Conservation (phyloP, 2,329 filamentous ascomycete species). For the Anisogramma anomala region DNA sequence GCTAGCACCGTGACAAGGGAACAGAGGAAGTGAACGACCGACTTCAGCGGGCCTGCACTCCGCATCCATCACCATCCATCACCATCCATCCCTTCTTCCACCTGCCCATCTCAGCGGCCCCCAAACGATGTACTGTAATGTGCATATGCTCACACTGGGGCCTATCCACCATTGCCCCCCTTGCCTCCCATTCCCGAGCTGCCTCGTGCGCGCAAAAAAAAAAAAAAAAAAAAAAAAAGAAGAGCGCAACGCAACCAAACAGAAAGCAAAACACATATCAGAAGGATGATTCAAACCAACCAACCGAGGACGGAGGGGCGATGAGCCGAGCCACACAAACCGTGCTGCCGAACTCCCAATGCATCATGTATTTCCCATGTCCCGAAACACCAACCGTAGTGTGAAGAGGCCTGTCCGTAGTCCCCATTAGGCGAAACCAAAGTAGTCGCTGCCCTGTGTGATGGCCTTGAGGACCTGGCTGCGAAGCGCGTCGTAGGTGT, state of each 20-base stretch:
- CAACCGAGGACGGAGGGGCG: not conserved
- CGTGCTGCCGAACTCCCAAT: conserved; percentile 6
- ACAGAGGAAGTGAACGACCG: not conserved
- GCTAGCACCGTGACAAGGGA: too few species aligned
- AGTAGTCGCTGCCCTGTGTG: conserved; percentile 94
- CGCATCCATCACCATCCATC: conserved; percentile 8
- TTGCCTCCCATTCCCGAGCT: not conserved
- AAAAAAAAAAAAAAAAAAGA: not conserved
- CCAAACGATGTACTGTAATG: not conserved
- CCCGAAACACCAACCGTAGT: conserved; percentile 10
- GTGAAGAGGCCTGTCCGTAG: not conserved
- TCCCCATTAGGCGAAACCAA: conserved; percentile 72
- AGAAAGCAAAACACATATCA: too few species aligned
- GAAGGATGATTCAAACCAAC: too few species aligned
- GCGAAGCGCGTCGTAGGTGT: conserved; percentile 83
- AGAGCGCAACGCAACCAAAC: not conserved
- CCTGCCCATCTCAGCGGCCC: too few species aligned
- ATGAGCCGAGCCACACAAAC: conserved; percentile 2
- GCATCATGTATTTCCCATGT: conserved; percentile 7
- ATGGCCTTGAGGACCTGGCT: conserved; percentile 88
- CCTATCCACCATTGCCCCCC: too few species aligned
- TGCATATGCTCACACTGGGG: not conserved
- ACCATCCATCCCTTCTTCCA: too few species aligned
- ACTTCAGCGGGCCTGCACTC: conserved; percentile 15
- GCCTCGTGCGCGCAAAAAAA: not conserved